Base-by-base conservation (phyloP, 2,329 filamentous ascomycete species). In the Ophiosphaerella korrae region DNA sequence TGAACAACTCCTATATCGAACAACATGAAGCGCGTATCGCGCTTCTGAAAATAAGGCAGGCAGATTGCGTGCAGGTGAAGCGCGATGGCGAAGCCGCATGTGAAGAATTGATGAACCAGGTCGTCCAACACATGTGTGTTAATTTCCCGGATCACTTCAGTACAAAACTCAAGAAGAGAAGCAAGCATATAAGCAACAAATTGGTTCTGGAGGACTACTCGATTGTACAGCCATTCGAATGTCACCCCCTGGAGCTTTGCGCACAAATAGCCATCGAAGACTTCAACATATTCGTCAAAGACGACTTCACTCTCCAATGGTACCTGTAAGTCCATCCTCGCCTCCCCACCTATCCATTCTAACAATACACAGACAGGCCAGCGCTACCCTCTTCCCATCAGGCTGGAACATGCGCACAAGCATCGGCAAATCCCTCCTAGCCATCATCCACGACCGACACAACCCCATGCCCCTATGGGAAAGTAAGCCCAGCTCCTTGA, bases 241-340 rank as follows among this genome's bases (percentile, higher is more conserved):
- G 71, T 6, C 73, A 78, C 41, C 78, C 80, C 1, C 64, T 83
- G n/a, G 81, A 82, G 51, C 67, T 78, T 12, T 78, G 77, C 8
- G 80, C 79, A 0, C 71, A 79, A 41, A 64, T 83, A 14, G 75
- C 76, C 1, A 78, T 78, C 75, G 80, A 82, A 60, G 81, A 83
- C 52, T 74, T 83, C 49, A 81, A 75, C 42, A 71, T 84, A 33
- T 56, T 82, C 33, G 68, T 77, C 51, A 75, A 75, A 54, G 61
- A 72, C 41, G 73, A 76, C 11, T 75, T 74, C 16, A 77, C 77
- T 6, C 75, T 72, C 7, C 74, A 79, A 50, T 79, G 80, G 54
- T 77, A 77, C 45, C 61, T 83, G 77, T 72, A 53, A 75, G 68
- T 63, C 9, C 8, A 16, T 16, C 11, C 6, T 14, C 7, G 18